Percentiles rank a stretch among this genome's conserved stretches.
Conservation (phyloP, 2,329 filamentous ascomycete species). For the Ramichloridium luteum region DNA sequence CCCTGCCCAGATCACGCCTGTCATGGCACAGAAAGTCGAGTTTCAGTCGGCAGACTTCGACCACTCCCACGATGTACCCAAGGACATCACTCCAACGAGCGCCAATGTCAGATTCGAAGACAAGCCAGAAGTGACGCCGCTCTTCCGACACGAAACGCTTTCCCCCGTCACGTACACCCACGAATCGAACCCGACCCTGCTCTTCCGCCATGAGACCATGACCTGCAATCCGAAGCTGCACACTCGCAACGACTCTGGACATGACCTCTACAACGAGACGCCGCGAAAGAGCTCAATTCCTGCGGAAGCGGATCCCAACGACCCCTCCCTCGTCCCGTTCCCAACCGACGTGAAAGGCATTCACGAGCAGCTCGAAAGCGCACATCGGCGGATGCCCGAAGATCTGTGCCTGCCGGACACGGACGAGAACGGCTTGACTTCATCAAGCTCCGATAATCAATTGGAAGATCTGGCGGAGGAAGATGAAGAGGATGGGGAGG, state of each 20-base stretch:
- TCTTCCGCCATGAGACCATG: constrained; percentile 24
- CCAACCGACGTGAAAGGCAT: constrained; percentile 26
- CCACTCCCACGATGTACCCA: too few species aligned
- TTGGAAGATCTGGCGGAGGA: constrained; percentile 6
- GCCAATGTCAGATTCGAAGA: too few species aligned
- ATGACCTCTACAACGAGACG: background rate
- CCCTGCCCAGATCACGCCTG: background rate
- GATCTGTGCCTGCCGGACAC: constrained; percentile 6
- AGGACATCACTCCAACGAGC: too few species aligned
- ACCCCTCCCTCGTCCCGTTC: constrained; percentile 23
- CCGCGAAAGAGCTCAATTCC: constrained; percentile 7
- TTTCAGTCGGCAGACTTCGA: background rate
- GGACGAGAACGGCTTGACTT: background rate
- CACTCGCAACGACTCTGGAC: background rate
- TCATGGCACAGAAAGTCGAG: background rate
- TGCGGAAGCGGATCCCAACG: constrained; percentile 19
- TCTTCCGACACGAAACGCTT: constrained; percentile 28
- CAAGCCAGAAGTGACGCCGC: constrained; percentile 18
- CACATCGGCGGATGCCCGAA: constrained; percentile 13
- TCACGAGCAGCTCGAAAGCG: constrained; percentile 21
- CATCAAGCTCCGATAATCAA: constrained; percentile 5
- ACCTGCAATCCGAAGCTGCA: constrained; percentile 13
- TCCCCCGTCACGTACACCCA: constrained; percentile 14
- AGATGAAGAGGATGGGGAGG: constrained; percentile 10
- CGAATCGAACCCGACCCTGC: constrained; percentile 19